Percentiles rank a stretch among this genome's conserved stretches.
Evolutionary conservation across 1,139 yeast species (phyloP).

Genomic region (Hansenula anomala): DNA sequence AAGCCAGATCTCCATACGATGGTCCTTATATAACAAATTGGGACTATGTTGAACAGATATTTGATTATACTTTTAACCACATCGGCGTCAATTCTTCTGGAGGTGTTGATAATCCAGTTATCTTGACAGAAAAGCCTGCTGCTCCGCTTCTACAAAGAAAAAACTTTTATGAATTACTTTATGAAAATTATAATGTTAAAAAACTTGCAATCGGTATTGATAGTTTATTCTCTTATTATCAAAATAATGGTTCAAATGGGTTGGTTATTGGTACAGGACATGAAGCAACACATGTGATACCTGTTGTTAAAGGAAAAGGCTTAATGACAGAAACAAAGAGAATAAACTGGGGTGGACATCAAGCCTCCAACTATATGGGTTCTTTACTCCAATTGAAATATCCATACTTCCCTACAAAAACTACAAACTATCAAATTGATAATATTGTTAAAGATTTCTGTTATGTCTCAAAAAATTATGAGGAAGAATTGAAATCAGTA

Average conservation of each 20-base stretch:
- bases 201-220: constrained; percentile 79
- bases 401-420: constrained; percentile 82
- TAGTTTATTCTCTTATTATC: constrained; percentile 68
- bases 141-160: constrained; percentile 66
- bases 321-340: constrained; percentile 67
- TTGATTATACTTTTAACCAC: constrained; percentile 82
- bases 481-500: constrained; percentile 51
- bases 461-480: constrained; percentile 68
- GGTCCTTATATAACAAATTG: constrained; percentile 85
- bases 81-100: constrained; percentile 61
- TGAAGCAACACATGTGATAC: constrained; percentile 79
- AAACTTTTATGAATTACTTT: constrained; percentile 73
- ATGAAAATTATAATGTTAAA: constrained; percentile 76
- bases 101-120: constrained; percentile 67
- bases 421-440: constrained; percentile 60
- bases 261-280: constrained; percentile 78
- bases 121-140: constrained; percentile 77
- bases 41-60: constrained; percentile 79
- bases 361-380: constrained; percentile 59
- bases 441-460: constrained; percentile 71
- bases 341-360: constrained; percentile 90
- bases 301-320: constrained; percentile 68
- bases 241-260: constrained; percentile 44
- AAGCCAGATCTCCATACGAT: constrained; percentile 78
- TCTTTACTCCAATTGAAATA: constrained; percentile 72